Percentiles rank a stretch among this genome's conserved stretches.
Conservation (phyloP, 768 basidiomycete genomes). For the Suillus tomentosus region DNA sequence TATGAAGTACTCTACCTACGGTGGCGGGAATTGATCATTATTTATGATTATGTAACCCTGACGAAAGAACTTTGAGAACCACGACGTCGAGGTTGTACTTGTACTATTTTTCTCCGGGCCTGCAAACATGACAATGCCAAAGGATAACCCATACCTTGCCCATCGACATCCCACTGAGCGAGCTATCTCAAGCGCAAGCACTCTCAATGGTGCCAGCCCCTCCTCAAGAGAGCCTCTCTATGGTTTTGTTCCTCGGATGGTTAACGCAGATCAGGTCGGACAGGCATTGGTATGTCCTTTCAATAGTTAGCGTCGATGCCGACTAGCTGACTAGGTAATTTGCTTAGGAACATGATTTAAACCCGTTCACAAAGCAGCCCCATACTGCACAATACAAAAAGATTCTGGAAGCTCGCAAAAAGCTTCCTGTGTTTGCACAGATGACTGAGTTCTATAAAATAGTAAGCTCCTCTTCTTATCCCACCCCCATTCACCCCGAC, state of each 20-base stretch:
- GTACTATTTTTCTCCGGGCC: background rate
- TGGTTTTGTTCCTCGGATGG: conserved; percentile 74
- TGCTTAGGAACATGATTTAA: conserved; percentile 70
- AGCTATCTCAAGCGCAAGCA: background rate
- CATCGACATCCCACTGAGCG: conserved; percentile 39
- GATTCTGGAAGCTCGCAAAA: conserved; percentile 82
- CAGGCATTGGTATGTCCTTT: conserved; percentile 62
- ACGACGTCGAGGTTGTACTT: conserved; percentile 1
- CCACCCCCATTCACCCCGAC: background rate
- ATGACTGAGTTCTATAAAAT: conserved; percentile 93
- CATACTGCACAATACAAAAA: conserved; percentile 81
- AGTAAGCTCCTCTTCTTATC: conserved; percentile 48
- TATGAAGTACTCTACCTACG: too few relatives aligned
- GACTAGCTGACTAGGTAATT: background rate
- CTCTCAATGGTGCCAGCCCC: conserved; percentile 10
- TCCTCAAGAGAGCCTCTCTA: conserved; percentile 60
- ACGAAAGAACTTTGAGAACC: background rate
- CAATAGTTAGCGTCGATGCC: background rate
- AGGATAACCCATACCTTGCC: conserved; percentile 58
- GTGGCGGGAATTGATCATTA: background rate
- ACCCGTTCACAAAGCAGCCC: conserved; percentile 86
- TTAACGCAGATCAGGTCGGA: conserved; percentile 65
- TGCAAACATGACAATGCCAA: conserved; percentile 3
- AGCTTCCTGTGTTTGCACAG: conserved; percentile 87
- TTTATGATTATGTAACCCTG: background rate